Conservation (phyloP, 352 stramenopile genomes). For the Globisporangium megalacanthum region DNA sequence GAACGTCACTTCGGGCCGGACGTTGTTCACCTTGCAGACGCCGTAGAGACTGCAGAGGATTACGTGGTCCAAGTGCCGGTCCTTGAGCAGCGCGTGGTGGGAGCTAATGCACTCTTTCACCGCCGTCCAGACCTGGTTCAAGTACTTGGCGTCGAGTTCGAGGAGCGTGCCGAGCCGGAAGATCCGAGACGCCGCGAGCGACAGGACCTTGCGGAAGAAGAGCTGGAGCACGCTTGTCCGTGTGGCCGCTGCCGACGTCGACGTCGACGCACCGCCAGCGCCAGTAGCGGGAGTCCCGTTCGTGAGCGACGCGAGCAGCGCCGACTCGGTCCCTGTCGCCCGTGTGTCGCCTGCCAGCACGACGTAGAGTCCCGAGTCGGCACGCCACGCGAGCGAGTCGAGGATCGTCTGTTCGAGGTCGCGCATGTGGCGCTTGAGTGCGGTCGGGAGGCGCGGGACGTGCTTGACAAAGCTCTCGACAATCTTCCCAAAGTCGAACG, state of each 20-base stretch:
- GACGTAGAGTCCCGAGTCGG: constrained; percentile 64
- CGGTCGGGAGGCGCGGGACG: constrained; percentile 56
- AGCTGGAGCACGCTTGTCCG: constrained; percentile 64
- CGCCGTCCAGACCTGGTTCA: constrained; percentile 86
- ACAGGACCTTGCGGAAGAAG: constrained; percentile 85
- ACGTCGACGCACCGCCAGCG: not conserved
- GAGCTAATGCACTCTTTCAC: constrained; percentile 78
- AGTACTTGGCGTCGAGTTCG: constrained; percentile 60
- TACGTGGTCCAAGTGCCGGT: constrained; percentile 79
- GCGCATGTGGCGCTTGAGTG: constrained; percentile 81
- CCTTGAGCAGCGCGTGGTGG: constrained; percentile 48
- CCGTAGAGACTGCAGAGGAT: constrained; percentile 82
- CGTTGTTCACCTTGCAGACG: constrained; percentile 82
- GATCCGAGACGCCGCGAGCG: constrained; percentile 74
- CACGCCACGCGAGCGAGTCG: constrained; percentile 68
- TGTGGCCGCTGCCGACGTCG: not conserved
- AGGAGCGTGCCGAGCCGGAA: constrained; percentile 65
- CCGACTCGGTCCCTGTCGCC: constrained; percentile 1
- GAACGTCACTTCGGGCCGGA: constrained; percentile 60
- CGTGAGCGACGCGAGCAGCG: constrained; percentile 8
- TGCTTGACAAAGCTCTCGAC: constrained; percentile 87
- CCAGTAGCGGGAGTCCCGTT: constrained; percentile 10
- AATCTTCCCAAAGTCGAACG: constrained; percentile 85
- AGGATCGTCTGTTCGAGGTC: constrained; percentile 83
- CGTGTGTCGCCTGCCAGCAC: constrained; percentile 38